A percentile compares a stretch with the other conserved stretches of the same genome.
phyloP scores from a whole-genome alignment of 495 filamentous ascomycete genomes.

The Aspergillus funiculosus region DNA sequence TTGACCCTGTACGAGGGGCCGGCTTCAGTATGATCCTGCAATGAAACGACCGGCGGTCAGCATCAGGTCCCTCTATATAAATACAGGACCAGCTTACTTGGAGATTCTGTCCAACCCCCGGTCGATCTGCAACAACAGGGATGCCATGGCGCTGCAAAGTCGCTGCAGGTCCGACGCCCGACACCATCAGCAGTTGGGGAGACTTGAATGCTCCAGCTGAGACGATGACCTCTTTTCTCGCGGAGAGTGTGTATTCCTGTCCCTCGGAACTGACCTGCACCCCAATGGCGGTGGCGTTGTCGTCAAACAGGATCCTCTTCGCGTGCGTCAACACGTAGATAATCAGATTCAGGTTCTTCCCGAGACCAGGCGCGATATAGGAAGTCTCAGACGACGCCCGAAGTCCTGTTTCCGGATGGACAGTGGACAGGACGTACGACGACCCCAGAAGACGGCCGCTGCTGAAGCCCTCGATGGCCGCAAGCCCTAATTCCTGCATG shows the following conservation, averaged over 20 bases:
- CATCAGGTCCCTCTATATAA: no score
- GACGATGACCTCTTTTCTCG: constrained; percentile 37
- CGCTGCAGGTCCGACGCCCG: background rate
- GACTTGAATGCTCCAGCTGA: constrained; percentile 3
- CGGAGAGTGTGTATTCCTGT: constrained; percentile 27
- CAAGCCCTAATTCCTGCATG: background rate
- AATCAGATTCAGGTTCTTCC: background rate
- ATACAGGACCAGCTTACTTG: no score
- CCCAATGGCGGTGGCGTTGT: constrained; percentile 28
- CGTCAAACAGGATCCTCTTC: constrained; percentile 20
- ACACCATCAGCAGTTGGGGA: constrained; percentile 10
- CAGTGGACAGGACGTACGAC: background rate
- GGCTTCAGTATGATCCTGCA: constrained; percentile 32
- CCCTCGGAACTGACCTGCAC: constrained; percentile 23
- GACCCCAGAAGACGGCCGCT: background rate
- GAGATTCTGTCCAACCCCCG: constrained; percentile 43
- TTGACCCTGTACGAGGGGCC: constrained; percentile 21
- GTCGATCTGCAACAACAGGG: constrained; percentile 31
- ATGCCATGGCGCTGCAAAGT: constrained; percentile 33
- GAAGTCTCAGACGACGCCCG: constrained; percentile 27
- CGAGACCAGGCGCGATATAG: constrained; percentile 21
- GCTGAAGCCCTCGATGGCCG: background rate
- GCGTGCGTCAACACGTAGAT: constrained; percentile 12
- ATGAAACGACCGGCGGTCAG: background rate
- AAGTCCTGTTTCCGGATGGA: constrained; percentile 1